phyloP scores from a whole-genome alignment of 1,139 yeast species.

The Sugiyamaella paludigena region DNA sequence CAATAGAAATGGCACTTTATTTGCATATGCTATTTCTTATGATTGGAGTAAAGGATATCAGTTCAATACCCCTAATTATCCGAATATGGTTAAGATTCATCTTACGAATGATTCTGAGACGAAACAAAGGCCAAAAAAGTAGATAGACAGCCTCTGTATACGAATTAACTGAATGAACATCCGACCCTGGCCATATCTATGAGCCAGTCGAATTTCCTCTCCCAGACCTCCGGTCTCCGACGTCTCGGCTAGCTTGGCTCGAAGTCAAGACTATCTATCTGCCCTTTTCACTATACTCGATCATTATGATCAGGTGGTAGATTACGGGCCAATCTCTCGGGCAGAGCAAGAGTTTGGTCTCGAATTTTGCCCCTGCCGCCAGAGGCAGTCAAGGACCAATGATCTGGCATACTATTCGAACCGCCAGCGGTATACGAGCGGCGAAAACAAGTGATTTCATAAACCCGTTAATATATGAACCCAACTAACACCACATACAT shows the following conservation, averaged over 20 bases:
- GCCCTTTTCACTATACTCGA: too few relatives aligned
- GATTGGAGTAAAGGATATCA: constrained; percentile 91
- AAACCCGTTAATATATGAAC: not conserved
- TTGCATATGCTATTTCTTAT: constrained; percentile 90
- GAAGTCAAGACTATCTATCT: too few relatives aligned
- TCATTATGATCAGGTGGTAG: constrained; percentile 6
- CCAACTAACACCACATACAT: not conserved
- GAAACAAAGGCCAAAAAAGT: constrained; percentile 11
- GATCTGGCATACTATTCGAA: too few relatives aligned
- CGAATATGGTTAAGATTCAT: constrained; percentile 76
- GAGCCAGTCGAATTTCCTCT: too few relatives aligned
- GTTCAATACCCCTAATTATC: constrained; percentile 72
- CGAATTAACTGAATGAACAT: constrained; percentile 73
- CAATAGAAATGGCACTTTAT: constrained; percentile 76
- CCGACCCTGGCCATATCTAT: too few relatives aligned
- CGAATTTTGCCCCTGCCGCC: not conserved
- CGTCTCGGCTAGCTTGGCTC: too few relatives aligned
- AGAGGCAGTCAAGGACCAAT: not conserved
- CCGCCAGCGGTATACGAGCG: too few relatives aligned
- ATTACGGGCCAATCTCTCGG: not conserved
- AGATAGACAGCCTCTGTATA: constrained; percentile 57
- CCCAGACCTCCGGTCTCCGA: too few relatives aligned
- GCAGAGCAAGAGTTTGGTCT: not conserved
- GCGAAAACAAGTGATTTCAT: too few relatives aligned
- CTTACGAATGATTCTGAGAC: constrained; percentile 9